Percentiles rank a stretch among this genome's conserved stretches.
Conservation (phyloP, 129 eudicot species). For the Daucus carota region DNA sequence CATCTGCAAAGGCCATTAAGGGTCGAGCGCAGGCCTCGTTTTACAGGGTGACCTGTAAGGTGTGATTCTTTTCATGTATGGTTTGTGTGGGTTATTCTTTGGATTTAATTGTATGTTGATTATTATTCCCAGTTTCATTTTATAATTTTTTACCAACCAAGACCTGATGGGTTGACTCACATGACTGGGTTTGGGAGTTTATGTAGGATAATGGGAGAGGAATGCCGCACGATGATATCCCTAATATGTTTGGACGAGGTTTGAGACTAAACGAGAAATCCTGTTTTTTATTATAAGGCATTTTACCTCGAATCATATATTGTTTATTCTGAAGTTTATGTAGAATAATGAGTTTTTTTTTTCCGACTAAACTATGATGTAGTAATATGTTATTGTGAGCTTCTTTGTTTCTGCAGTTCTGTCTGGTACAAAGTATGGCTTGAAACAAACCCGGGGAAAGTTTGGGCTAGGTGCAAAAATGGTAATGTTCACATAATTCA, state of each 20-base stretch:
- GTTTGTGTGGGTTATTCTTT: neutral
- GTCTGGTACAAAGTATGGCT: slow-evolving; percentile 96
- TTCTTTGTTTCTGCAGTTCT: slow-evolving; percentile 47
- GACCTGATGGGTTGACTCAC: slow-evolving; percentile 6
- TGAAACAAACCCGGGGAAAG: slow-evolving; percentile 98
- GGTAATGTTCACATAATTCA: slow-evolving; percentile 38
- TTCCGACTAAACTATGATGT: neutral
- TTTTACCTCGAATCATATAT: slow-evolving; percentile 9
- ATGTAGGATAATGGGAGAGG: slow-evolving; percentile 98
- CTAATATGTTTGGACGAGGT: slow-evolving; percentile 99
- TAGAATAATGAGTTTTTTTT: slow-evolving; percentile 4
- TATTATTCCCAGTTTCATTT: neutral
- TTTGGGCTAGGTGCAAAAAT: slow-evolving; percentile 99
- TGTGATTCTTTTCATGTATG: slow-evolving; percentile 24
- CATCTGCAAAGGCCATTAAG: slow-evolving; percentile 49
- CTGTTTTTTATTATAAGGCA: slow-evolving; percentile 5
- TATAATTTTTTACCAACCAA: neutral
- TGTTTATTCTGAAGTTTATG: slow-evolving; percentile 6
- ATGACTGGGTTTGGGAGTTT: slow-evolving; percentile 11
- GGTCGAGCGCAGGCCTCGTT: slow-evolving; percentile 93
- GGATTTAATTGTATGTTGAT: neutral
- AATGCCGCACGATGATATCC: slow-evolving; percentile 98
- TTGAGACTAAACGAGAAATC: slow-evolving; percentile 7
- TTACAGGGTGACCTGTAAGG: slow-evolving; percentile 97
- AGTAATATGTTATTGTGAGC: slow-evolving; percentile 9